Conservation (phyloP, 176 grass and related monocot species). For the Oryza coarctata region DNA sequence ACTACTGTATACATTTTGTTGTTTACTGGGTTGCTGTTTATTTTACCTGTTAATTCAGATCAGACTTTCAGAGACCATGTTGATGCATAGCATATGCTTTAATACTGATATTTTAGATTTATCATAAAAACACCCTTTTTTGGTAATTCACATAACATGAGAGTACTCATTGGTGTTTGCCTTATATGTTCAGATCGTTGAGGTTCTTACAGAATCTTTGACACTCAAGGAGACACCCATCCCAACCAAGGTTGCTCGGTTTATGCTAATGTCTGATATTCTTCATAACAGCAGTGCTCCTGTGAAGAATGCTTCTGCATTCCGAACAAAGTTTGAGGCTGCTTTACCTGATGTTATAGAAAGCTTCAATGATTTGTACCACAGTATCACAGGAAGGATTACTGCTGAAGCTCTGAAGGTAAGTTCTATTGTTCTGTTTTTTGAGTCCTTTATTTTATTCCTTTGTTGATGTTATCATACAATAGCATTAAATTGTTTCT, state of each 20-base stretch:
- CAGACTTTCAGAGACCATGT: neutral
- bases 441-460: slow-evolving; percentile 14
- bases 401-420: slow-evolving; percentile 99
- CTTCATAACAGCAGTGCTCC: slow-evolving; percentile 98
- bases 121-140: neutral
- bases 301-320: slow-evolving; percentile 95
- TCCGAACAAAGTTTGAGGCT: slow-evolving; percentile 92
- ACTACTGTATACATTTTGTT: slow-evolving; percentile 1
- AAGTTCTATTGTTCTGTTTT: slow-evolving; percentile 30
- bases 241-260: slow-evolving; percentile 93
- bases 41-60: neutral
- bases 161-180: slow-evolving; percentile 7
- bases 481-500: slow-evolving; percentile 31
- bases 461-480: slow-evolving; percentile 26
- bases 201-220: slow-evolving; percentile 93
- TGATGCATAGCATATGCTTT: slow-evolving; percentile 4
- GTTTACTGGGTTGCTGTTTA: neutral
- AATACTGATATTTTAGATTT: slow-evolving; percentile 5
- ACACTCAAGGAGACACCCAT: slow-evolving; percentile 91
- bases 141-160: neutral
- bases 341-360: slow-evolving; percentile 88
- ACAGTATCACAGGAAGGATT: slow-evolving; percentile 88
- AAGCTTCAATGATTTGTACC: slow-evolving; percentile 94
- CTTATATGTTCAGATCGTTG: slow-evolving; percentile 76
- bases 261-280: slow-evolving; percentile 97